Evolutionary conservation across 2,329 filamentous ascomycete genomes (phyloP), one percentile per base, ranked within the genome.

Genomic region (Colletotrichum lupini): DNA sequence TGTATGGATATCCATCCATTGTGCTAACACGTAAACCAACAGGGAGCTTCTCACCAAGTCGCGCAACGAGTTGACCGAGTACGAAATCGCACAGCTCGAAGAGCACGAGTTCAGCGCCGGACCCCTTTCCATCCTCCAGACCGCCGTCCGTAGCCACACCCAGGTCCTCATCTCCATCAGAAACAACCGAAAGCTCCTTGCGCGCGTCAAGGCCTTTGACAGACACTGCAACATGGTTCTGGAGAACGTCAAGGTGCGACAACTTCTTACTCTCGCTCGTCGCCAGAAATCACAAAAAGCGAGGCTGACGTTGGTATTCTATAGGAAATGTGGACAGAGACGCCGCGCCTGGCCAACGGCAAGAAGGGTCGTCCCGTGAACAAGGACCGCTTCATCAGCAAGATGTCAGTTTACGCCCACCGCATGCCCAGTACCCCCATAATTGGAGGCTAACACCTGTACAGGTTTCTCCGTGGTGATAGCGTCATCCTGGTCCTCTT

Each of bases 201-300:
- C 96, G 64, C 93, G 97, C 76, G 96, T 99, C 81, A 99, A 99
- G 88, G 97, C 97, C 7, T 99, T 99, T 83, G 97, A 99, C 85
- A 90, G 97, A 74, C 97, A 99, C 85, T 98, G 95, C 90, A 99
- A 99, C 86, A 98, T 99, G 97, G 94, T 98, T 4, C 88, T 98
- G 60, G 95, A 98, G 87, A 98, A 98, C 78, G 95, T 97, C 57
- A 85, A 85, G 73, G 71, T 73, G 56, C 71, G 71, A 61, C 46
- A n/a, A 56, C 22, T 19, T 8, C 22, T 11, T 14, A 55, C 35
- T 12, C 14, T 26, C 11, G 4, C 24, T 30, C 8, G n/a, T 46
- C 19, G 19, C 42, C 16, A n/a, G 16, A 35, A 12, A 16, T 9
- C 11, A 24, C 16, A 4, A 55, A 22, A 16, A 62, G 28, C 12